These are phyloP conservation scores for Phytophthora syringae DNA, from an alignment of 352 stramenopile species.

Conservation along the genomic window DNA sequence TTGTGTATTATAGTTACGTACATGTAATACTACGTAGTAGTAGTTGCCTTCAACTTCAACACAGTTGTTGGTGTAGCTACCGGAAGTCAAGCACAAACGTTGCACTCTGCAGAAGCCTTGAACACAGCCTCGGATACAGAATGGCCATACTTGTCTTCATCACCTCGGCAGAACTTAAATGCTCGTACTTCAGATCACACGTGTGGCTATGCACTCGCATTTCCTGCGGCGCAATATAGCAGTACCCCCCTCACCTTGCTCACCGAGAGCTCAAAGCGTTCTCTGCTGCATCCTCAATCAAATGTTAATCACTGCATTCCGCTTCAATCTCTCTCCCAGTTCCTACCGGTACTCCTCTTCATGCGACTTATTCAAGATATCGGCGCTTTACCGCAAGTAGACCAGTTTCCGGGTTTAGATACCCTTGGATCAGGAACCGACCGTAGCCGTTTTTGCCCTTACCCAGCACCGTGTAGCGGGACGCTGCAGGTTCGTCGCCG, in stretches of 20 bases:
- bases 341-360: background rate
- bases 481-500: constrained; percentile 33
- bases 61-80: too few species aligned
- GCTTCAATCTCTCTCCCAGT: constrained; percentile 1
- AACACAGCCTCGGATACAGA: too few species aligned
- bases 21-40: too few species aligned
- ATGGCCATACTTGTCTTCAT: too few species aligned
- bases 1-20: too few species aligned
- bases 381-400: constrained; percentile 58
- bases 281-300: background rate
- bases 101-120: too few species aligned
- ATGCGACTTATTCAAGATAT: constrained; percentile 56
- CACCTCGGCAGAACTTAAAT: background rate
- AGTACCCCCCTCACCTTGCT: too few species aligned
- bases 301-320: constrained; percentile 1
- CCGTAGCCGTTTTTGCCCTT: constrained; percentile 73
- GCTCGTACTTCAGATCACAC: background rate
- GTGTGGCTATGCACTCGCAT: background rate
- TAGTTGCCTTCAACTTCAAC: background rate
- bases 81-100: background rate
- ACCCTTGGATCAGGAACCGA: constrained; percentile 73
- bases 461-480: constrained; percentile 67
- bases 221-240: background rate
- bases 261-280: background rate
- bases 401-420: constrained; percentile 51